These are phyloP conservation scores for Anethum foeniculum DNA, from an alignment of 140 eudicot species.

Conservation along the genomic window DNA sequence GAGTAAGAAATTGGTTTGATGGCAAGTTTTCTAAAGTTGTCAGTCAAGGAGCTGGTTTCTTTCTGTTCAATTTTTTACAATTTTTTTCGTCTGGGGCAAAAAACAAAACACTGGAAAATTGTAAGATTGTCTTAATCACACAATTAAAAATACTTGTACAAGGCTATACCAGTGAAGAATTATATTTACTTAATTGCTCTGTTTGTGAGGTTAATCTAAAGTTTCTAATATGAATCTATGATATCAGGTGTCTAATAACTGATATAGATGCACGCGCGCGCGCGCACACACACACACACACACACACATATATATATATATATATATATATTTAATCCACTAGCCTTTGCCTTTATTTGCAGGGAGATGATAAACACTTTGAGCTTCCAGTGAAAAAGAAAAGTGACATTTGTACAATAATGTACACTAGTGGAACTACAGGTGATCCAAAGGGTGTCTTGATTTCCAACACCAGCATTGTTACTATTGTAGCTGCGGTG, in stretches of 20 bases:
- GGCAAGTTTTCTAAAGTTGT: background rate
- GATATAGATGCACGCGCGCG: background rate
- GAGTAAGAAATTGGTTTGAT: background rate
- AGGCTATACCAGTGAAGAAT: background rate
- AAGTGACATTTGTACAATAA: conserved; percentile 85
- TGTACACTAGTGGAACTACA: conserved; percentile 99
- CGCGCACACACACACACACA: too few relatives aligned
- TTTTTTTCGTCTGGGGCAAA: background rate
- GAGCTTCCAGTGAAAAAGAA: conserved; percentile 69
- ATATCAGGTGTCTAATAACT: background rate
- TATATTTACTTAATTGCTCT: background rate
- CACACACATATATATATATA: too few relatives aligned
- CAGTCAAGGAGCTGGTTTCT: conserved; percentile 6
- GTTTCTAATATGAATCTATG: background rate
- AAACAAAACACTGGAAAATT: background rate
- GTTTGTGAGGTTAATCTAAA: background rate
- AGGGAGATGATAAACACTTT: conserved; percentile 60
- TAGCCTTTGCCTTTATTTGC: conserved; percentile 17
- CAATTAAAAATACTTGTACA: background rate
- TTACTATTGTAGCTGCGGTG: conserved; percentile 70
- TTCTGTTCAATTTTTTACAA: background rate
- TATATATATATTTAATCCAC: too few relatives aligned
- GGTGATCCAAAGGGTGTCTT: conserved; percentile 98
- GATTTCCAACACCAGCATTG: conserved; percentile 78
- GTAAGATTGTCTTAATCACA: background rate